Conservation (phyloP, 768 basidiomycete genomes). For the Hirschioporus abietinus region DNA sequence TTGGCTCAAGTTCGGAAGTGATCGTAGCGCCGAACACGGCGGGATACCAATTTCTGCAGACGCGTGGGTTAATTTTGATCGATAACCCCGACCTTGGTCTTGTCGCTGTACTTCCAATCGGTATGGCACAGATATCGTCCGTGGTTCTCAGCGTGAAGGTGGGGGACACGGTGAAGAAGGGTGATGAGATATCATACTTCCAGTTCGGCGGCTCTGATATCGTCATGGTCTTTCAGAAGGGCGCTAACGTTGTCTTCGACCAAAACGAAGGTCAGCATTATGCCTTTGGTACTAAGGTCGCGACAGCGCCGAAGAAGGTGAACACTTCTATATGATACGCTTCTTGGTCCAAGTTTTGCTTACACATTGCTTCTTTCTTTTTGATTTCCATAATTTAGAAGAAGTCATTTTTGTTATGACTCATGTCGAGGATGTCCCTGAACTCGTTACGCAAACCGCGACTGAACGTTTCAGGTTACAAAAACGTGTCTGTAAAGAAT, state of each 20-base stretch:
- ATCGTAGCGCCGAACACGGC: slow-evolving; percentile 15
- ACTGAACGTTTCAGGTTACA: too few species aligned
- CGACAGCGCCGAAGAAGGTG: background rate
- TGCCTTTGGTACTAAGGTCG: slow-evolving; percentile 10
- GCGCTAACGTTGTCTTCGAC: slow-evolving; percentile 13
- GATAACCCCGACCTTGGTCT: slow-evolving; percentile 15
- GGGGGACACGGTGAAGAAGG: slow-evolving; percentile 12
- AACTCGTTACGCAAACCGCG: too few species aligned
- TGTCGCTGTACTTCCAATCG: slow-evolving; percentile 20
- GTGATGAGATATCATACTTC: slow-evolving; percentile 18
- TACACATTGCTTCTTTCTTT: too few species aligned
- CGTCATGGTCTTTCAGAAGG: slow-evolving; percentile 20
- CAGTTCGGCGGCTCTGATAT: slow-evolving; percentile 19
- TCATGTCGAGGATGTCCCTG: too few species aligned
- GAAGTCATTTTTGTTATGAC: too few species aligned
- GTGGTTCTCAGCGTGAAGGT: slow-evolving; percentile 16
- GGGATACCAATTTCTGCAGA: slow-evolving; percentile 20
- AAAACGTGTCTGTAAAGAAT: too few species aligned
- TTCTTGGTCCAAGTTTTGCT: too few species aligned
- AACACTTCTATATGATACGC: too few species aligned
- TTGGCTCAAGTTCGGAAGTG: background rate
- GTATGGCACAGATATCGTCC: slow-evolving; percentile 21
- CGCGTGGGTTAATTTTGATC: slow-evolving; percentile 17
- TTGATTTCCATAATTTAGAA: too few species aligned
- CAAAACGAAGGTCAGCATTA: slow-evolving; percentile 9